Conservation (phyloP, 768 basidiomycete genomes). For the Boletus reticuloceps region DNA sequence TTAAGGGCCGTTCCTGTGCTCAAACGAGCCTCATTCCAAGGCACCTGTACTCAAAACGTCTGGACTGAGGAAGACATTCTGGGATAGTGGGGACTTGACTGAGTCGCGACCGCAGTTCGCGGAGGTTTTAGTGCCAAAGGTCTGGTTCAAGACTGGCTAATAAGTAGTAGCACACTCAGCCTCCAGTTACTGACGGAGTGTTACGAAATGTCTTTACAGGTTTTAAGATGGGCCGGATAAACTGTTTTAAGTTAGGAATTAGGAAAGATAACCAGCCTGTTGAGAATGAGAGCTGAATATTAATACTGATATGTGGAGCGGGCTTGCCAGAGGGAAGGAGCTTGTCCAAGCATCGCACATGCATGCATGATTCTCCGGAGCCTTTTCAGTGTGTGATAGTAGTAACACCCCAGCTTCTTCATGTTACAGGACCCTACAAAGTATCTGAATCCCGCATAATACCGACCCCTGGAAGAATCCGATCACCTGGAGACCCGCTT, state of each 20-base stretch:
- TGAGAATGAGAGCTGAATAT: not conserved
- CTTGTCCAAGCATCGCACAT: too few relatives aligned
- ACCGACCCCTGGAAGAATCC: conserved; percentile 1
- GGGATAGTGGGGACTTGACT: not conserved
- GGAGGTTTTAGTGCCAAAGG: not conserved
- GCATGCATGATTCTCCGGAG: too few relatives aligned
- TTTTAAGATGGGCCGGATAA: not conserved
- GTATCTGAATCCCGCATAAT: not conserved
- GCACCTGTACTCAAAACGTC: not conserved
- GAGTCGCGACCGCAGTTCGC: not conserved
- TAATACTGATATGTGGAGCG: not conserved
- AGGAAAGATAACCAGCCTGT: too few relatives aligned
- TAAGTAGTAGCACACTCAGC: too few relatives aligned
- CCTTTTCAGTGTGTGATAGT: not conserved
- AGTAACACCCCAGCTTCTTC: not conserved
- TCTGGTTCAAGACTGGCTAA: not conserved
- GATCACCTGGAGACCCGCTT: conserved; percentile 3
- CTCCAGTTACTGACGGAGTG: too few relatives aligned
- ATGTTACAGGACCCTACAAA: not conserved
- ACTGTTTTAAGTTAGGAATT: not conserved
- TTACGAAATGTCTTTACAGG: not conserved
- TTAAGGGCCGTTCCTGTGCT: not conserved
- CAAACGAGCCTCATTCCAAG: not conserved
- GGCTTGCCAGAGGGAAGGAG: too few relatives aligned
- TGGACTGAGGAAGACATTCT: too few relatives aligned